These are phyloP conservation scores for Cucumis variabilis DNA, from an alignment of 331 rosid species.

Conservation along the genomic window DNA sequence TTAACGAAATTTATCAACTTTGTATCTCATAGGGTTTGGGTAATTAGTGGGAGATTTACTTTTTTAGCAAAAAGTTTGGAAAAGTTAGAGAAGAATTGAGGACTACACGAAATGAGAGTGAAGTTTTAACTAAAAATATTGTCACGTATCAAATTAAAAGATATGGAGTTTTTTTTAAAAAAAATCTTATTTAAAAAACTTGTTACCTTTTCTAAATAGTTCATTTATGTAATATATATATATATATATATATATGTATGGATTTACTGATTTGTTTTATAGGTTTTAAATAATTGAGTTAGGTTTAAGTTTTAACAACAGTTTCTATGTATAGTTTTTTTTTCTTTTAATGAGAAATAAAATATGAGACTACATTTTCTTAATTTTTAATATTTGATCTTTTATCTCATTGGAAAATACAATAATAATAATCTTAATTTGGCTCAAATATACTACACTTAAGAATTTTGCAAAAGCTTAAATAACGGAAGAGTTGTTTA, in stretches of 20 bases:
- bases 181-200: too few relatives aligned
- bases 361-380: not conserved
- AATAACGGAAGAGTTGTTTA: too few relatives aligned
- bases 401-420: too few relatives aligned
- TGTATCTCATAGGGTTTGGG: too few relatives aligned
- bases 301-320: not conserved
- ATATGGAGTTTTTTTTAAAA: not conserved
- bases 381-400: not conserved
- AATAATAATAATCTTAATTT: too few relatives aligned
- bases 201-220: not conserved
- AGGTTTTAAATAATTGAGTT: not conserved
- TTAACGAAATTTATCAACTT: not conserved
- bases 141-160: not conserved
- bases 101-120: constrained; percentile 6
- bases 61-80: not conserved
- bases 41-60: not conserved
- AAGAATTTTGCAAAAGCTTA: too few relatives aligned
- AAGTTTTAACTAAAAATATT: not conserved
- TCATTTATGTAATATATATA: too few relatives aligned
- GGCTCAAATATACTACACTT: too few relatives aligned
- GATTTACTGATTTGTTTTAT: not conserved
- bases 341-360: too few relatives aligned
- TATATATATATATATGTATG: too few relatives aligned
- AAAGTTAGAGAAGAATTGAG: constrained; percentile 21
- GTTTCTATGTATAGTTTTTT: not conserved